phyloP scores from a whole-genome alignment of 768 basidiomycete species.

The Suillus hirtellus region DNA sequence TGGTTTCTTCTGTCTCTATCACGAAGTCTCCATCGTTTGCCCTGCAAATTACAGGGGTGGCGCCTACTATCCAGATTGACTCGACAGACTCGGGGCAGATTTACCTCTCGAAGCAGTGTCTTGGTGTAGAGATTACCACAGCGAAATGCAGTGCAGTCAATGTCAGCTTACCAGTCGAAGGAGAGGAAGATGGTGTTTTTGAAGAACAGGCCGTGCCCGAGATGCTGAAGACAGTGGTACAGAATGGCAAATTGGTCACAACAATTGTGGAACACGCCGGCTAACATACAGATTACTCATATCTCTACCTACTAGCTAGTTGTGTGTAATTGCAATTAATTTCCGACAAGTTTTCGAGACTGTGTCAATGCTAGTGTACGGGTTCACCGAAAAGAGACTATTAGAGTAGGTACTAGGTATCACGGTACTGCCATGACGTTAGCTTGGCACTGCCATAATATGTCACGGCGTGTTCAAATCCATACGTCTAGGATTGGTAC shows the following conservation, averaged over 20 bases:
- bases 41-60: slow-evolving; percentile 85
- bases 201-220: slow-evolving; percentile 90
- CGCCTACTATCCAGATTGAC: slow-evolving; percentile 93
- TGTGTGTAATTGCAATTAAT: neutral
- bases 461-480: neutral
- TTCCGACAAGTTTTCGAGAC: neutral
- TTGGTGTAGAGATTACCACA: slow-evolving; percentile 85
- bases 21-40: slow-evolving; percentile 93
- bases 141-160: slow-evolving; percentile 95
- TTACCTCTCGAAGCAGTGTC: slow-evolving; percentile 82
- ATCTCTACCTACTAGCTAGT: neutral
- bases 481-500: neutral
- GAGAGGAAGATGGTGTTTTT: slow-evolving; percentile 91
- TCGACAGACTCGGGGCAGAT: slow-evolving; percentile 94
- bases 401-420: no score
- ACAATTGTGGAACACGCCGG: slow-evolving; percentile 85
- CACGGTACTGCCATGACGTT: neutral
- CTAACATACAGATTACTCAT: slow-evolving; percentile 25
- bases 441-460: slow-evolving; percentile 1
- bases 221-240: slow-evolving; percentile 87
- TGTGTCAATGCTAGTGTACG: neutral
- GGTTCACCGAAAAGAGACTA: neutral
- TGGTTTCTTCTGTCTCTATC: slow-evolving; percentile 87
- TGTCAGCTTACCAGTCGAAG: slow-evolving; percentile 80
- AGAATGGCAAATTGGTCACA: slow-evolving; percentile 84